Percentiles rank a stretch among this genome's conserved stretches.
These are phyloP conservation scores for Populus simonii DNA, from an alignment of 345 rosid genomes.

Conservation along the genomic window DNA sequence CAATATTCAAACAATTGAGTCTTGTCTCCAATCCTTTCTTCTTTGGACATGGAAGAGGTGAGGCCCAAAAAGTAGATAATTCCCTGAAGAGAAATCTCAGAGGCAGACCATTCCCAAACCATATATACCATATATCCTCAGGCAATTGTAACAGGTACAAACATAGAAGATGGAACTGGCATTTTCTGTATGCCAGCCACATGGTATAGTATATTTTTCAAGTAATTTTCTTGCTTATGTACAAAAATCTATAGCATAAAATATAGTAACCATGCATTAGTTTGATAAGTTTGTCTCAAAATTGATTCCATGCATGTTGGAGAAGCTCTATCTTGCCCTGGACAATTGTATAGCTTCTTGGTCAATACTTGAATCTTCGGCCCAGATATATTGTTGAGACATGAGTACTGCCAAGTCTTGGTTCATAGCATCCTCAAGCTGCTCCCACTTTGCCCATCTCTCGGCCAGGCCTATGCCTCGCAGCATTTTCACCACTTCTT, in stretches of 20 bases:
- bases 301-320: neutral
- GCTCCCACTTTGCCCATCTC: conserved; percentile 81
- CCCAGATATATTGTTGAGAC: conserved; percentile 60
- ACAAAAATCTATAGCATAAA: neutral
- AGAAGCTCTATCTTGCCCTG: conserved; percentile 49
- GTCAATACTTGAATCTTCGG: conserved; percentile 57
- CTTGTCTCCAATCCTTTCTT: neutral
- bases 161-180: neutral
- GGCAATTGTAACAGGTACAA: neutral
- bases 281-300: neutral
- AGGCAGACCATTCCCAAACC: neutral
- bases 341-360: conserved; percentile 83
- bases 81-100: neutral
- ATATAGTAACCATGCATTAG: neutral
- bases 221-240: neutral
- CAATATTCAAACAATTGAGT: neutral
- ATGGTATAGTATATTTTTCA: neutral
- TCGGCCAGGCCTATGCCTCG: conserved; percentile 59
- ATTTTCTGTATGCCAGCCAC: neutral
- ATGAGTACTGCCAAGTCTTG: conserved; percentile 41
- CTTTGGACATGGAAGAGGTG: neutral
- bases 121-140: neutral
- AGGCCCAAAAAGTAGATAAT: neutral
- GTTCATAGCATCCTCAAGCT: conserved; percentile 57
- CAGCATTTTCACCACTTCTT: conserved; percentile 75